Evolutionary conservation across 306 rosid species (phyloP).

Genomic region (Boehmeria nivea): DNA sequence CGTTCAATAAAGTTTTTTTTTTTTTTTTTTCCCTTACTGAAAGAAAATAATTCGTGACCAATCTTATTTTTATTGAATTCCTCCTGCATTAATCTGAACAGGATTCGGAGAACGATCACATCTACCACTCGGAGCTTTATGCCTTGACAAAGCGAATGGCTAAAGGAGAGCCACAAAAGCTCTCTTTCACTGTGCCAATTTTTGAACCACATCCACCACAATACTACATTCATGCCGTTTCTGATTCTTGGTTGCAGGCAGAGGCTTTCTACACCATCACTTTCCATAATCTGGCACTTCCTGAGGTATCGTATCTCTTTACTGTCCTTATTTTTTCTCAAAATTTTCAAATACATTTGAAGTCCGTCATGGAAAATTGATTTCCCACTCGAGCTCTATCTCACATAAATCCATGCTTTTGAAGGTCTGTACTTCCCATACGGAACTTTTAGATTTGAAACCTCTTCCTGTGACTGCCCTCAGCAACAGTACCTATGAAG

Average conservation of each 20-base stretch:
- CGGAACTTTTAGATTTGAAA: conserved; percentile 88
- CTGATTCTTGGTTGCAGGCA: conserved; percentile 94
- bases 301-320: conserved; percentile 54
- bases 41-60: too few relatives aligned
- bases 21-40: too few relatives aligned
- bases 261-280: conserved; percentile 90
- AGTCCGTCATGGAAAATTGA: not conserved
- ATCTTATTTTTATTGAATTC: too few relatives aligned
- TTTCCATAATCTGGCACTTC: conserved; percentile 75
- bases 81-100: conserved; percentile 30
- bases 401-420: conserved; percentile 25
- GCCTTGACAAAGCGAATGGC: conserved; percentile 80
- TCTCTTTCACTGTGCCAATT: conserved; percentile 91
- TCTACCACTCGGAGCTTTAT: conserved; percentile 86
- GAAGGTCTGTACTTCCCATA: conserved; percentile 77
- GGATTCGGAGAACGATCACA: conserved; percentile 95
- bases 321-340: not conserved
- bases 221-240: conserved; percentile 83
- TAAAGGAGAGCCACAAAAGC: conserved; percentile 83
- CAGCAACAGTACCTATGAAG: conserved; percentile 64
- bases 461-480: conserved; percentile 92
- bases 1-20: not conserved
- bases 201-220: conserved; percentile 99
- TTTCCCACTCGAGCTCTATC: conserved; percentile 22
- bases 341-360: too few relatives aligned